Evolutionary conservation across 805 yeast species (phyloP).

Genomic region (Candida silvicultrix): DNA sequence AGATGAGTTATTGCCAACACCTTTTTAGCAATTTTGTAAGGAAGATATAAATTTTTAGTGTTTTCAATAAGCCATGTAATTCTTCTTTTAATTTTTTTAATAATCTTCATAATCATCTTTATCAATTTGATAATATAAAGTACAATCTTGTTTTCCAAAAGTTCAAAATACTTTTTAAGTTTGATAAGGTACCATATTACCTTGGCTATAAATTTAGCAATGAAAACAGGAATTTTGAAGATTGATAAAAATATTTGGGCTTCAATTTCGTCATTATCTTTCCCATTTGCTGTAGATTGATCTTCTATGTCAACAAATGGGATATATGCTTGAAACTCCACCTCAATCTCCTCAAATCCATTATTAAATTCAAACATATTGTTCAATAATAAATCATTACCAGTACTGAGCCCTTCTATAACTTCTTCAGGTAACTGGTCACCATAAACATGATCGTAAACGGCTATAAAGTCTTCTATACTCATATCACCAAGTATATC

Average conservation of each 20-base stretch:
- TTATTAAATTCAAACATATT: not conserved
- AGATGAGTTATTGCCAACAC: conserved; percentile 7
- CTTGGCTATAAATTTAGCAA: conserved; percentile 10
- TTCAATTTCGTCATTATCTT: not conserved
- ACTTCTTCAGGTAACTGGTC: not conserved
- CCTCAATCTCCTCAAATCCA: not conserved
- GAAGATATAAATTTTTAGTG: conserved; percentile 5
- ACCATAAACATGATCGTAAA: conserved; percentile 10
- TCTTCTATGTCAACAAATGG: conserved; percentile 6
- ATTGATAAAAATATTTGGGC: conserved; percentile 7
- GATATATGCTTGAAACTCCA: not conserved
- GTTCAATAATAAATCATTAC: not conserved
- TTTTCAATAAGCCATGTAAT: conserved; percentile 6
- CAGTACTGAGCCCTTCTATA: not conserved
- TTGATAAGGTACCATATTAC: conserved; percentile 14
- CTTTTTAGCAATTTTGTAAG: conserved; percentile 7
- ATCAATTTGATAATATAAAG: conserved; percentile 9
- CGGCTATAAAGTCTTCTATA: conserved; percentile 13
- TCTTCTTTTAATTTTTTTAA: conserved; percentile 8
- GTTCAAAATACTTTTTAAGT: conserved; percentile 12
- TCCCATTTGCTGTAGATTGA: not conserved
- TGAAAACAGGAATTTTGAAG: conserved; percentile 10
- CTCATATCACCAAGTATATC: conserved; percentile 11
- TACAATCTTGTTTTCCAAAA: conserved; percentile 10
- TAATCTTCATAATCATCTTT: conserved; percentile 7